Evolutionary conservation across 768 basidiomycete genomes (phyloP).

Genomic region (Lanmaoa rubissima): DNA sequence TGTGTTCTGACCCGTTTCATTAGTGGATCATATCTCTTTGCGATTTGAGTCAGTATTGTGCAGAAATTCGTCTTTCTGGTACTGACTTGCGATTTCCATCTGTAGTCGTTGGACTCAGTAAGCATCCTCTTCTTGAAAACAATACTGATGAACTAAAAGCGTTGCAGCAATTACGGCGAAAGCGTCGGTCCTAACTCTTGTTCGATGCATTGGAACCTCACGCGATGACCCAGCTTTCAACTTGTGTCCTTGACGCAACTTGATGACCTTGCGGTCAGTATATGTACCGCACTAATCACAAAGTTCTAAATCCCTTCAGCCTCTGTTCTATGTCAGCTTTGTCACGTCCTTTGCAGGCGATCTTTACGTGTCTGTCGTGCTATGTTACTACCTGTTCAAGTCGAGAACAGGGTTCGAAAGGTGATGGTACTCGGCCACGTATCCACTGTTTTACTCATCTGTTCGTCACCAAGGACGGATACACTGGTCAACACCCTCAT

Average conservation of each 20-base stretch:
- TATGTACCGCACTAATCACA: not conserved
- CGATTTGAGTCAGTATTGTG: constrained; percentile 43
- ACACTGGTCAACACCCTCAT: constrained; percentile 47
- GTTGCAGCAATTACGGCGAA: constrained; percentile 50
- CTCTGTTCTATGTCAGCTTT: constrained; percentile 52
- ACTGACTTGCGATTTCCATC: not conserved
- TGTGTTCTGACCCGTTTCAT: constrained; percentile 11
- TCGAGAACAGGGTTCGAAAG: constrained; percentile 52
- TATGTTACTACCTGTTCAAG: constrained; percentile 47
- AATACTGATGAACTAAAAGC: not conserved
- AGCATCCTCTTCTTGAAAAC: not conserved
- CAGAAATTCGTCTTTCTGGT: not conserved
- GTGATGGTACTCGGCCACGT: constrained; percentile 27
- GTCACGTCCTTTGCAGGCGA: constrained; percentile 50
- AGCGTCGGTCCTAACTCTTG: constrained; percentile 37
- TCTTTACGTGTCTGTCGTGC: constrained; percentile 45
- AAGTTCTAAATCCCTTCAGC: constrained; percentile 29
- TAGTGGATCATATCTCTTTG: constrained; percentile 39
- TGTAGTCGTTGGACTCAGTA: constrained; percentile 14
- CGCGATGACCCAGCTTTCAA: constrained; percentile 34
- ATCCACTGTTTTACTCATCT: not conserved
- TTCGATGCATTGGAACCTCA: not conserved
- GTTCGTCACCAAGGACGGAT: constrained; percentile 42
- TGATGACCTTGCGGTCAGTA: constrained; percentile 37
- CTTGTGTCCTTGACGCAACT: constrained; percentile 39